A percentile compares a stretch with the other conserved stretches of the same genome.
phyloP scores from a whole-genome alignment of 2,329 filamentous ascomycete species.

The Plenodomus tracheiphilus region DNA sequence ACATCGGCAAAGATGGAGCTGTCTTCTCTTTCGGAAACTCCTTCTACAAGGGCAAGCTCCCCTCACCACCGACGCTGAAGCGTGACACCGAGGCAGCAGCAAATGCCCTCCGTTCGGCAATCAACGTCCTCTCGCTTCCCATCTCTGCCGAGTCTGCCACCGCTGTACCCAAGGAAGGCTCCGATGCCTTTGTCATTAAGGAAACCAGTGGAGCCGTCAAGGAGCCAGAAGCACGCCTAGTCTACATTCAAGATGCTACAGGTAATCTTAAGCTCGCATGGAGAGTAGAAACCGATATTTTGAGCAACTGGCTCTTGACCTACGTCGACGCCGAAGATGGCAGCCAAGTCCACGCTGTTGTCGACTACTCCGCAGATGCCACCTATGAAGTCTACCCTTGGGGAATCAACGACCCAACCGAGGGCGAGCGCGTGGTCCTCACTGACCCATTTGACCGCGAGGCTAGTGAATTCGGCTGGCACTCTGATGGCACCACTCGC shows the following conservation, averaged over 20 bases:
- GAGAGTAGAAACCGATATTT: slow-evolving; percentile 62
- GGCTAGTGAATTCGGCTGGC: slow-evolving; percentile 59
- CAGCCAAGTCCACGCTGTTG: slow-evolving; percentile 56
- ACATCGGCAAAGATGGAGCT: slow-evolving; percentile 57
- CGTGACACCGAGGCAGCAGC: slow-evolving; percentile 50
- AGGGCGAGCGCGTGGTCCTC: slow-evolving; percentile 51
- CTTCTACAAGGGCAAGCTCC: slow-evolving; percentile 52
- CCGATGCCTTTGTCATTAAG: slow-evolving; percentile 51
- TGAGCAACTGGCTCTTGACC: slow-evolving; percentile 62
- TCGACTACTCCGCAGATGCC: slow-evolving; percentile 62
- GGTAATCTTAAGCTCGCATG: slow-evolving; percentile 56
- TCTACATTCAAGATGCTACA: slow-evolving; percentile 58
- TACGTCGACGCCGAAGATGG: slow-evolving; percentile 59
- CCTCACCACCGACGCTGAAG: slow-evolving; percentile 44
- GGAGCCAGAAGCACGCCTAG: slow-evolving; percentile 59
- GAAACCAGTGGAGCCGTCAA: slow-evolving; percentile 54
- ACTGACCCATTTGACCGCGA: slow-evolving; percentile 54
- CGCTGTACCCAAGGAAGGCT: slow-evolving; percentile 43
- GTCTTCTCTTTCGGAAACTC: slow-evolving; percentile 63
- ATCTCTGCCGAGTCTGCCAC: slow-evolving; percentile 47
- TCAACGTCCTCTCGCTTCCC: slow-evolving; percentile 47
- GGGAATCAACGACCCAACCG: slow-evolving; percentile 59
- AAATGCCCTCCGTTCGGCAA: slow-evolving; percentile 49
- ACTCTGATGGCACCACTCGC: slow-evolving; percentile 51
- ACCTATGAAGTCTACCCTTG: slow-evolving; percentile 60